These are phyloP conservation scores for Saccharomyces hybrid DNA, from an alignment of 1,139 yeast genomes.

Conservation along the genomic window DNA sequence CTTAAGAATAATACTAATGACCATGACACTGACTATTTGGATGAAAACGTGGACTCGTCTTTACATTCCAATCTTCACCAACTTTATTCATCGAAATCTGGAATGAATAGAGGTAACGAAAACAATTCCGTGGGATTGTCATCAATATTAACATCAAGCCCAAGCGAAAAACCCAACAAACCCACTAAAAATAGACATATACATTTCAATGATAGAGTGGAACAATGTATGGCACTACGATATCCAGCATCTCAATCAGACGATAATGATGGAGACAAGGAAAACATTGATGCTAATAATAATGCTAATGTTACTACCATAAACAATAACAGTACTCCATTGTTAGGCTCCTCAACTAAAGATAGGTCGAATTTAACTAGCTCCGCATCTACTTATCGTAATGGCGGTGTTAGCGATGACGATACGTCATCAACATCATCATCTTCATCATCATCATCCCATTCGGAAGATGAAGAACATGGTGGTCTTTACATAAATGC, in stretches of 20 bases:
- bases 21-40: neutral
- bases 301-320: constrained; percentile 4
- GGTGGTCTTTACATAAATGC: constrained; percentile 34
- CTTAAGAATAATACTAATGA: neutral
- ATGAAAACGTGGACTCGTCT: neutral
- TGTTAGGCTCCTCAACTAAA: neutral
- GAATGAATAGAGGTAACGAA: neutral
- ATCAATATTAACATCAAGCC: constrained; percentile 13
- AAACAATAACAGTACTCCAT: neutral
- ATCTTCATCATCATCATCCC: constrained; percentile 23
- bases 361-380: neutral
- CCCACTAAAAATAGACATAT: constrained; percentile 44
- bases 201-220: constrained; percentile 88
- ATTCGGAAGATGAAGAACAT: constrained; percentile 31
- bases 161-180: constrained; percentile 25
- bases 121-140: constrained; percentile 2
- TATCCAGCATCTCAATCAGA: constrained; percentile 24
- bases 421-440: constrained; percentile 1
- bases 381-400: neutral
- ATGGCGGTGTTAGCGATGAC: constrained; percentile 16
- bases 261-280: constrained; percentile 18
- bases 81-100: neutral
- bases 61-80: neutral
- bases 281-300: constrained; percentile 16
- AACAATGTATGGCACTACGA: constrained; percentile 78